phyloP scores from a whole-genome alignment of 805 yeast species.

The Hanseniaspora lachancei region DNA sequence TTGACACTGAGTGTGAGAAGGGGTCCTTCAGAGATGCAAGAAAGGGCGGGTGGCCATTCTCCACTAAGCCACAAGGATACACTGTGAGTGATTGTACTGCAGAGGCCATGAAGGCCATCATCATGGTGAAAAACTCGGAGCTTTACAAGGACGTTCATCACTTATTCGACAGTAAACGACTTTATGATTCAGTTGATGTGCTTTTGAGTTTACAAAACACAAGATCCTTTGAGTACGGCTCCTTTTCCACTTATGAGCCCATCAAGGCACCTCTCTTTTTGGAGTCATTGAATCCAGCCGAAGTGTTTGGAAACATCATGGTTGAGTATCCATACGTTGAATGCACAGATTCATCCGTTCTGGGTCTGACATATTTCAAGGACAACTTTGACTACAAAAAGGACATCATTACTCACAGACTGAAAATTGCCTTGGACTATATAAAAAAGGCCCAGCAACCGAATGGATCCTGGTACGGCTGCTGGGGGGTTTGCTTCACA shows the following conservation, averaged over 20 bases:
- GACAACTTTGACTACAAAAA: slow-evolving; percentile 51
- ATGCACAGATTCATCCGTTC: slow-evolving; percentile 88
- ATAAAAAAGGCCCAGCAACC: slow-evolving; percentile 51
- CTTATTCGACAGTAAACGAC: slow-evolving; percentile 40
- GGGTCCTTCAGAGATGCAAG: slow-evolving; percentile 76
- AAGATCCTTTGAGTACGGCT: slow-evolving; percentile 70
- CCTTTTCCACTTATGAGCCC: slow-evolving; percentile 82
- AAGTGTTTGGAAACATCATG: slow-evolving; percentile 96
- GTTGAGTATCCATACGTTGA: slow-evolving; percentile 97
- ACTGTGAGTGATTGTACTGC: slow-evolving; percentile 96
- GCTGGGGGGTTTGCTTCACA: slow-evolving; percentile 94
- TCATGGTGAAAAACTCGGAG: slow-evolving; percentile 70
- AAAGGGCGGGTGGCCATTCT: slow-evolving; percentile 90
- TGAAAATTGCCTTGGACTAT: slow-evolving; percentile 59
- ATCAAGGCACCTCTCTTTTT: slow-evolving; percentile 68
- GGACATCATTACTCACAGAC: slow-evolving; percentile 54
- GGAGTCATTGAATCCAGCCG: slow-evolving; percentile 85
- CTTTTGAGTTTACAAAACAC: slow-evolving; percentile 64
- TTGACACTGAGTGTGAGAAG: slow-evolving; percentile 60
- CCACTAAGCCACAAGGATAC: slow-evolving; percentile 91
- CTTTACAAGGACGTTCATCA: slow-evolving; percentile 35
- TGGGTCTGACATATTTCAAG: slow-evolving; percentile 73
- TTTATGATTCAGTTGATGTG: slow-evolving; percentile 63
- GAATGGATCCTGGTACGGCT: slow-evolving; percentile 97
- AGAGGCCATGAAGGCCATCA: slow-evolving; percentile 82